Evolutionary conservation across 2,329 filamentous ascomycete genomes (phyloP).

Genomic region (Botrytis fragariae): DNA sequence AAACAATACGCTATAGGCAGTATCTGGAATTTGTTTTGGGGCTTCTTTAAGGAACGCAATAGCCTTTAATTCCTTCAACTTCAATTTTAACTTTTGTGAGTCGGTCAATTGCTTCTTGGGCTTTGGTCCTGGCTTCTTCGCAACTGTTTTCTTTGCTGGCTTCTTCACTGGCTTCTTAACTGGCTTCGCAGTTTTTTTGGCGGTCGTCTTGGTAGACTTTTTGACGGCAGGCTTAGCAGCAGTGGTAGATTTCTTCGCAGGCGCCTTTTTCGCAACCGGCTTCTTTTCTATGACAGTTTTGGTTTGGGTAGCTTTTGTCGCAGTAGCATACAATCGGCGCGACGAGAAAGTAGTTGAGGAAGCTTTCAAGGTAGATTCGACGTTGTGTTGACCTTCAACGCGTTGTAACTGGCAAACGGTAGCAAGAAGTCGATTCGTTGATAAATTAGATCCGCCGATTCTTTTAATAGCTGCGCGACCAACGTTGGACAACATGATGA

Average conservation of each 20-base stretch:
- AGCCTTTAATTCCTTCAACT: background rate
- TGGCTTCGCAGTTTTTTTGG: constrained; percentile 19
- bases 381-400: constrained; percentile 26
- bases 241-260: constrained; percentile 20
- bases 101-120: constrained; percentile 33
- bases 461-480: constrained; percentile 37
- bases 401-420: constrained; percentile 31
- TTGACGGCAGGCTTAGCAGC: constrained; percentile 19
- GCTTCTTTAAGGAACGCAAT: background rate
- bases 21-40: constrained; percentile 11
- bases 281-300: constrained; percentile 18
- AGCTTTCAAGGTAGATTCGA: constrained; percentile 22
- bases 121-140: constrained; percentile 12
- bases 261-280: constrained; percentile 14
- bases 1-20: constrained; percentile 24
- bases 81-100: background rate
- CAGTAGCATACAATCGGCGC: constrained; percentile 32
- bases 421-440: constrained; percentile 33
- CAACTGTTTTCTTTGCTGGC: constrained; percentile 31
- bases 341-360: constrained; percentile 17
- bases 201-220: constrained; percentile 15
- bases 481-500: constrained; percentile 38
- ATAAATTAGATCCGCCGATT: constrained; percentile 27
- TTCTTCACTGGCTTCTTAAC: background rate
- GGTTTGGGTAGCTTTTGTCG: constrained; percentile 28